Percentiles rank a stretch among this genome's conserved stretches.
Evolutionary conservation across 805 yeast genomes (phyloP).

Genomic region (Kodamaea fukazawae): DNA sequence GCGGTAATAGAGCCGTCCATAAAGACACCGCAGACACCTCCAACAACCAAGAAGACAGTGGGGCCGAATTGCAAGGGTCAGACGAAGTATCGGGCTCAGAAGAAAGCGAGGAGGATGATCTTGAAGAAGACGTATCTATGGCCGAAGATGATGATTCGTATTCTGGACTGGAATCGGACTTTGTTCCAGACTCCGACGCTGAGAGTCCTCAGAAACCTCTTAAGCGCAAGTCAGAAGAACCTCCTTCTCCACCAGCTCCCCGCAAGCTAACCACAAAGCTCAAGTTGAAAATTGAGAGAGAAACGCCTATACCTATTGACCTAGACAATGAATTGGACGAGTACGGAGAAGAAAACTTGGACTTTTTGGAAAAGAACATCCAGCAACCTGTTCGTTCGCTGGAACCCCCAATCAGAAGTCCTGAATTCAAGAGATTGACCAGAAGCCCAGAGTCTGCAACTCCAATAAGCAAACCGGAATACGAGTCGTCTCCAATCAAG

Average conservation of each 20-base stretch:
- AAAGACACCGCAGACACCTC: no score
- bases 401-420: conserved; percentile 2
- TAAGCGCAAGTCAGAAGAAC: conserved; percentile 2
- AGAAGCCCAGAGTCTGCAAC: neutral
- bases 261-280: conserved; percentile 7
- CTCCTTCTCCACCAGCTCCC: neutral
- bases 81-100: neutral
- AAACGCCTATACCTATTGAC: conserved; percentile 9
- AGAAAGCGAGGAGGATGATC: neutral
- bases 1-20: no score
- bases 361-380: conserved; percentile 21
- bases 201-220: conserved; percentile 3
- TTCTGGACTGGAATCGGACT: conserved; percentile 7
- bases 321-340: conserved; percentile 27
- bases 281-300: conserved; percentile 5
- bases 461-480: neutral
- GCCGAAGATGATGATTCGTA: conserved; percentile 7
- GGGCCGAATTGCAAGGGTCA: no score
- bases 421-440: neutral
- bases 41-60: neutral
- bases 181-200: conserved; percentile 7
- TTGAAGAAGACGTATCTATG: neutral
- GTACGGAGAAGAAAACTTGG: conserved; percentile 31
- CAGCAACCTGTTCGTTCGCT: conserved; percentile 2
- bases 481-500: conserved; percentile 11